Evolutionary conservation across 2,329 filamentous ascomycete species (phyloP).

Genomic region (Westerdykella aurantiaca): DNA sequence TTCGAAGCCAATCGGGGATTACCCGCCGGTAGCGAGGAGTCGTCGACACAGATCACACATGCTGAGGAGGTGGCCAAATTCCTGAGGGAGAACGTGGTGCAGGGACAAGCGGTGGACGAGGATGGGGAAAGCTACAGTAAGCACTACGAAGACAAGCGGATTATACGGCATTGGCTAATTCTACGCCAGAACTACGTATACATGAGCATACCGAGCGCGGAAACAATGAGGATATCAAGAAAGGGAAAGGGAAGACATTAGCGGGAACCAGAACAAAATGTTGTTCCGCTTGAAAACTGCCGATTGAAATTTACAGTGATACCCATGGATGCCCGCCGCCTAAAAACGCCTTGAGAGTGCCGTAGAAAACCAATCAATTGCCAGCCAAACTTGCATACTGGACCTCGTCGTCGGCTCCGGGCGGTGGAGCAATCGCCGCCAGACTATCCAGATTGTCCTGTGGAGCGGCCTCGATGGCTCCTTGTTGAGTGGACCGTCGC

Average conservation of each 20-base stretch:
- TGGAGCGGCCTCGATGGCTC: constrained; percentile 39
- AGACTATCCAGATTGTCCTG: constrained; percentile 41
- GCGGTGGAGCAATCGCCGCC: constrained; percentile 64
- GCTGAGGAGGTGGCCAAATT: constrained; percentile 79
- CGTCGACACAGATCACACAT: constrained; percentile 63
- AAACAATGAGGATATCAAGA: constrained; percentile 86
- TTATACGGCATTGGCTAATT: constrained; percentile 11
- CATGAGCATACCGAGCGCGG: constrained; percentile 87
- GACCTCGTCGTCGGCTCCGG: constrained; percentile 70
- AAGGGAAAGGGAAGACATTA: constrained; percentile 43
- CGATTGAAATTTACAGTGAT: constrained; percentile 24
- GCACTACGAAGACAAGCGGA: constrained; percentile 25
- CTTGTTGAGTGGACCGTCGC: constrained; percentile 25
- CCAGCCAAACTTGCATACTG: constrained; percentile 82
- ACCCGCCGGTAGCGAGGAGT: constrained; percentile 52
- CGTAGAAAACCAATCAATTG: constrained; percentile 49
- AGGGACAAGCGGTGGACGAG: constrained; percentile 57
- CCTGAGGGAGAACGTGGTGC: constrained; percentile 78
- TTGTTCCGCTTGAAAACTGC: constrained; percentile 31
- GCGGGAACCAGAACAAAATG: constrained; percentile 29
- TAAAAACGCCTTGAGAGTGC: constrained; percentile 20
- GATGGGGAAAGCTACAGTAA: constrained; percentile 55
- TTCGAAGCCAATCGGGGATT: constrained; percentile 66
- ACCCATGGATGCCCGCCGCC: constrained; percentile 16
- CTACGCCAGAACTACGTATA: constrained; percentile 66